Evolutionary conservation across 2,329 filamentous ascomycete species (phyloP), one percentile per base, ranked within the genome.

Genomic region (Trichoderma aggressivum): DNA sequence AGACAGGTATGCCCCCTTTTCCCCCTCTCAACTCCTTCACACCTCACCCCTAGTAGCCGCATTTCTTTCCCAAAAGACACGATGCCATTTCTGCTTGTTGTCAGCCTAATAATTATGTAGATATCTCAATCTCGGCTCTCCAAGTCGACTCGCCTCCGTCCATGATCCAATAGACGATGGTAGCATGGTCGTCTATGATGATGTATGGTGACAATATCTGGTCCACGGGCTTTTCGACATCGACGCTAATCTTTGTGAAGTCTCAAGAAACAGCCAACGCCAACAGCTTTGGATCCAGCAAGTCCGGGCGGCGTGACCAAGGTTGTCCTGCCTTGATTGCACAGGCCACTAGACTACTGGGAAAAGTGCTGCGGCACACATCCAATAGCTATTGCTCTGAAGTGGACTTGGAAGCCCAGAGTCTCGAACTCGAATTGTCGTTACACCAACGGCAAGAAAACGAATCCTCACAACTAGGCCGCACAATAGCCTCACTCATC

Each of bases 201-300:
- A 43, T n/a, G 39, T 43, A 43, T 7, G 7, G 7, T 43, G 18
- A 43, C 3, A 8, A n/a, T 10, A n/a, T n/a, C 18, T 43, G 0
- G 7, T 1, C 0, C 39, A 43, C 16, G 3, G 16, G 16, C 1
- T n/a, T n/a, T n/a, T 43, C 16, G 3, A 43, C 0, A 5, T 3
- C 7, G 7, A n/a, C 2, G 16, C 39, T 43, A 43, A 43, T 43
- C 18, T 43, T 43, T 10, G 3, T 43, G 1, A 43, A 43, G 39
- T 43, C 39, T n/a, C 39, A 43, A 7, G 39, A 43, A 43, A 43
- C 39, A 10, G 39, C 39, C 39, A 43, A 1, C 7, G 39, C 39
- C 39, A 43, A 43, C 39, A 43, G 39, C 39, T 43, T 43, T n/a
- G 39, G 39, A 43, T 43, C 18, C 39, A 5, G 39, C 39, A 43